Evolutionary conservation across 1,139 yeast genomes (phyloP), one percentile per base, ranked within the genome.

Genomic region (Suhomyces bribrorum): DNA sequence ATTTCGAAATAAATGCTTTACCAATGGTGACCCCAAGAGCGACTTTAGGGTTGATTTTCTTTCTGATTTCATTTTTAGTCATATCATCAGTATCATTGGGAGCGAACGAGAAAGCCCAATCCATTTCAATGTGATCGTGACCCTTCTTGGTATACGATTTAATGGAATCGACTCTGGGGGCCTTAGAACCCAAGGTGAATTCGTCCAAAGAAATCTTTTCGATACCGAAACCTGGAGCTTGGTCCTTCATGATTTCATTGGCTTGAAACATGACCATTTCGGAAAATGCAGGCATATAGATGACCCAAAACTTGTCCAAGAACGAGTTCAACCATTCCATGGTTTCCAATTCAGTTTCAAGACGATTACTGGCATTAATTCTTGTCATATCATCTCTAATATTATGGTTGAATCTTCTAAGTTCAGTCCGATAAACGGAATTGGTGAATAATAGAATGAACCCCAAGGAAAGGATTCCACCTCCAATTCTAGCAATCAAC

Each of bases 271-370:
- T 73, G 20, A 85, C 92, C 59, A 79, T 81, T 52, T 83, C 86
- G n/a, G 88, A 81, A 39, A 86, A 67, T 0, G 86, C 87, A 29
- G 92, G 92, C 95, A 86, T 85, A 52, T 85, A 85, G 47, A 85
- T 83, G 40, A 83, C 86, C 95, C 95, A 86, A 54, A 86, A 84
- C 59, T 85, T 86, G 35, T 81, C 81, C 59, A 85, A 61, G 52
- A 86, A 84, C 16, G 82, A 77, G 54, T 86, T 86, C 53, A 85
- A 61, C 95, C 95, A 86, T 47, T 81, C 80, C 79, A 85, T 83
- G 7, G 88, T 80, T 62, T 86, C 95, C 44, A 74, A 60, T 50
- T 74, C 77, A 36, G 75, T 72, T 43, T 80, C 86, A 47, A 86
- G 64, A 31, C 80, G 67, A 54, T 83, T 85, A 31, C 69, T 66